Evolutionary conservation across 2,329 filamentous ascomycete genomes (phyloP), one percentile per base, ranked within the genome.

Genomic region (Xylariaceae sp.): DNA sequence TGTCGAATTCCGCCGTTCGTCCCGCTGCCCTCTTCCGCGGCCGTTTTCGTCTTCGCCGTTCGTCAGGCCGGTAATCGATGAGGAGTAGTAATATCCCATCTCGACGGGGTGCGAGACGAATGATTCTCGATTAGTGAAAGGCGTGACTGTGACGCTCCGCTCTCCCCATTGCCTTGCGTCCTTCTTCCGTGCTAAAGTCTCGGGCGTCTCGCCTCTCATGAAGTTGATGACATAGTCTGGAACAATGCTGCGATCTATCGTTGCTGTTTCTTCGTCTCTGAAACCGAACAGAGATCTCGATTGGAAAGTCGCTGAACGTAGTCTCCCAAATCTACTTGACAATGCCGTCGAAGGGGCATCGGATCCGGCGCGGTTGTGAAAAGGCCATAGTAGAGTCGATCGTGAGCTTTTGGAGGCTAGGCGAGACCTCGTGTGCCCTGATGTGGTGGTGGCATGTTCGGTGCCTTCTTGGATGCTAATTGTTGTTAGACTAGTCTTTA

Each of bases 141-240:
- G 62, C 41, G 52, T 65, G 41, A 72, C 52, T 5, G 66, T 64
- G 48, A 69, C 62, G 10, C 53, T 60, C 6, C 64, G 62, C 48
- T 66, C 56, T 19, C 65, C 68, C 61, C 66, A 62, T 52, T 60
- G 55, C 31, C 57, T 61, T 55, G 66, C 68, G 50, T 68, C 67
- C 52, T 72, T 71, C 56, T 74, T 72, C 48, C 67, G 66, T 6
- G 76, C 76, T 17, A 80, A 58, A 30, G 71, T 73, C 61, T 80
- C 76, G 12, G 77, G 76, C 2, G 77, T 80, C 63, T 80, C 77
- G 41, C 77, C 77, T 38, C 76, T 72, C 53, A 81, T 69, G 59
- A 75, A 81, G 62, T 78, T 75, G 53, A 77, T 68, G 38, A 81
- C 73, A 55, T 81, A 81, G 62, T 81, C 77, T 9, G 77, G 77